Conservation (phyloP, 768 basidiomycete species). For the Tricholomella constricta region DNA sequence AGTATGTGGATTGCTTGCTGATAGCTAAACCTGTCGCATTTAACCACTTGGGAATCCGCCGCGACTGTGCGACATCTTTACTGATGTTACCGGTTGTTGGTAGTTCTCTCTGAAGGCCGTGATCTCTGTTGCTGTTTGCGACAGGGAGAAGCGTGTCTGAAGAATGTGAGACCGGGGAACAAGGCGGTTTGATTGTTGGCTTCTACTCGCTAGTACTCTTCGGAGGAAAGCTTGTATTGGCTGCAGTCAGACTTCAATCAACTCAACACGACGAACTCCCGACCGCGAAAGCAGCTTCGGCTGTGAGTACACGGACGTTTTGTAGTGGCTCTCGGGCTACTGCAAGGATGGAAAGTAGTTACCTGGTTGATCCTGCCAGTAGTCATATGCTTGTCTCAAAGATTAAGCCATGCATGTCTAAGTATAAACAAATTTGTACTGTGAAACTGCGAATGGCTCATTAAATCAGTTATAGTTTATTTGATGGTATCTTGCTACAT, state of each 20-base stretch:
- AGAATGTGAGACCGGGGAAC: conserved; percentile 50
- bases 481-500: no score
- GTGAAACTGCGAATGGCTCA: conserved; percentile 83
- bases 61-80: conserved; percentile 27
- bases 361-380: no score
- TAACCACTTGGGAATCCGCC: conserved; percentile 38
- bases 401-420: no score
- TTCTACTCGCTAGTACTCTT: conserved; percentile 21
- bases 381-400: no score
- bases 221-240: conserved; percentile 11
- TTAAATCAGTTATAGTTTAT: conserved; percentile 85
- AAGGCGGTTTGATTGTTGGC: conserved; percentile 38
- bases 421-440: no score
- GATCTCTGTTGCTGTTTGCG: conserved; percentile 33
- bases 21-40: conserved; percentile 40
- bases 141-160: conserved; percentile 32
- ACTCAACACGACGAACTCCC: conserved; percentile 29
- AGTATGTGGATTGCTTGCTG: conserved; percentile 42
- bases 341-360: no score
- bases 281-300: conserved; percentile 22
- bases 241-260: conserved; percentile 25
- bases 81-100: conserved; percentile 30
- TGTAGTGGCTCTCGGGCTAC: neutral
- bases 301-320: conserved; percentile 8
- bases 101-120: conserved; percentile 39